These are phyloP conservation scores for Xylaria sp. DNA, from an alignment of 2,329 filamentous ascomycete species.

Conservation along the genomic window DNA sequence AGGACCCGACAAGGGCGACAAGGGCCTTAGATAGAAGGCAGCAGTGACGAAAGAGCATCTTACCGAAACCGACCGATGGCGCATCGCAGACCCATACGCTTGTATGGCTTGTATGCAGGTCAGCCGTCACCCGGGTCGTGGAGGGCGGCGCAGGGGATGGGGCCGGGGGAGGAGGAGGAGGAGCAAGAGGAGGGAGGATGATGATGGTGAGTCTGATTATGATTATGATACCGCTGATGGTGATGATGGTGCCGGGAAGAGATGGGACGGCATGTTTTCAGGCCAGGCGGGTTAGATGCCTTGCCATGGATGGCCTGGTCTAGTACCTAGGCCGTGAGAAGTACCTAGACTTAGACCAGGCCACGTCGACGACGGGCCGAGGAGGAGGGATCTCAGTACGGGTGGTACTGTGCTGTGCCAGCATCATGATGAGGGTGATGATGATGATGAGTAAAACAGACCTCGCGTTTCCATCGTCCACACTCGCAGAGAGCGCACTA, in stretches of 20 bases:
- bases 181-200: conserved; percentile 15
- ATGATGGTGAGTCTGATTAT: conserved; percentile 10
- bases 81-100: conserved; percentile 33
- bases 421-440: background rate
- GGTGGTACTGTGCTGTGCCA: background rate
- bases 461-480: background rate
- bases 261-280: conserved; percentile 22
- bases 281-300: conserved; percentile 30
- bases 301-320: conserved; percentile 30
- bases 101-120: conserved; percentile 40
- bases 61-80: conserved; percentile 44
- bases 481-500: background rate
- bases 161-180: conserved; percentile 20
- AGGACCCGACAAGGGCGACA: conserved; percentile 30
- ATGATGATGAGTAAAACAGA: conserved; percentile 18
- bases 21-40: conserved; percentile 44
- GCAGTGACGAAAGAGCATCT: conserved; percentile 47
- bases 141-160: conserved; percentile 38
- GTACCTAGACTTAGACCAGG: background rate
- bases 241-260: conserved; percentile 18
- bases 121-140: conserved; percentile 36
- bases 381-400: background rate
- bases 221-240: conserved; percentile 3
- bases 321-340: no score
- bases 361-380: background rate